Evolutionary conservation across 148 eudicot genomes (phyloP).

Genomic region (Drosera capensis): DNA sequence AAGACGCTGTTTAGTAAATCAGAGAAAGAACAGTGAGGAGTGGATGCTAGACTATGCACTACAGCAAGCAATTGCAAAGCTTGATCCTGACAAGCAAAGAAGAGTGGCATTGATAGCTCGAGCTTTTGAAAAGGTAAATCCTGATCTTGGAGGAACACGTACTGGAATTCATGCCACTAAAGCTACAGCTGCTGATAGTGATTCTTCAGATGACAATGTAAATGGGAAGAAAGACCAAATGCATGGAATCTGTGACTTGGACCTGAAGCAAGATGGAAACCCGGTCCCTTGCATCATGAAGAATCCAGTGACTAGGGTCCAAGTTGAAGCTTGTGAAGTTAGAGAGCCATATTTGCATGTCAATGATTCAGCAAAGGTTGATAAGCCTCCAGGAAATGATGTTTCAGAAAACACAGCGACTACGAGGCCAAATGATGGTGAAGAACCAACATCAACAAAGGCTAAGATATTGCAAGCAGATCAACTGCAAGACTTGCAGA

Average conservation of each 20-base stretch:
- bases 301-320: background rate
- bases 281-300: background rate
- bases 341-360: too few species aligned
- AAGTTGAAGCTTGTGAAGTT: background rate
- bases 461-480: background rate
- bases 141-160: slow-evolving; percentile 12
- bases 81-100: slow-evolving; percentile 37
- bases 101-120: slow-evolving; percentile 27
- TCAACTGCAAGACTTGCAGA: too few species aligned
- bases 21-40: slow-evolving; percentile 43
- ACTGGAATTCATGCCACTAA: slow-evolving; percentile 1
- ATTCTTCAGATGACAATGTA: slow-evolving; percentile 5
- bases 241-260: background rate
- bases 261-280: background rate
- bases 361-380: background rate
- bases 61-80: slow-evolving; percentile 50
- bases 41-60: slow-evolving; percentile 96
- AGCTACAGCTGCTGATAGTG: slow-evolving; percentile 4
- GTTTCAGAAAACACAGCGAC: background rate
- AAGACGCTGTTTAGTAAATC: slow-evolving; percentile 28
- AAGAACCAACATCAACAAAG: background rate
- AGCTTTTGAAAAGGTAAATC: slow-evolving; percentile 32
- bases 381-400: too few species aligned
- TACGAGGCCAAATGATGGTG: background rate
- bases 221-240: slow-evolving; percentile 2